Conservation (phyloP, 2,329 filamentous ascomycete genomes). For the Sclerotinia trifoliorum region DNA sequence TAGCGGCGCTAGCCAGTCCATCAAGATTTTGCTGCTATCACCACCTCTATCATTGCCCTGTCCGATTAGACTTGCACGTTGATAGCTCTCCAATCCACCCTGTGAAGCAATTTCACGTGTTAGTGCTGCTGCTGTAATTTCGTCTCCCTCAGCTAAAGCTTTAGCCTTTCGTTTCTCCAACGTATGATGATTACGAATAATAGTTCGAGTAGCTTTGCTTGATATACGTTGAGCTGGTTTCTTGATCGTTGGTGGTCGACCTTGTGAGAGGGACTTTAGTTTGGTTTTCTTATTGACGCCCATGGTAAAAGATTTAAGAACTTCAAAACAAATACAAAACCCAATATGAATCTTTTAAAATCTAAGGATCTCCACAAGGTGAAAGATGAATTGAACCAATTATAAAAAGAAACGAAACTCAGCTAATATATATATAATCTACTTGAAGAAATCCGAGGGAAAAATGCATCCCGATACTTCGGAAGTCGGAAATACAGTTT, state of each 20-base stretch:
- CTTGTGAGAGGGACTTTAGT: constrained; percentile 49
- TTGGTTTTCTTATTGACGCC: constrained; percentile 45
- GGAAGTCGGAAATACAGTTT: background rate
- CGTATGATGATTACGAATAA: constrained; percentile 66
- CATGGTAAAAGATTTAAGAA: constrained; percentile 42
- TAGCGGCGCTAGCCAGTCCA: constrained; percentile 57
- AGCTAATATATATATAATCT: background rate
- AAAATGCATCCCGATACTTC: constrained; percentile 1
- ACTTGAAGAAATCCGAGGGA: background rate
- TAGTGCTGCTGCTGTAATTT: constrained; percentile 47
- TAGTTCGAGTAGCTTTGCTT: constrained; percentile 59
- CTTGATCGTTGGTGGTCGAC: constrained; percentile 52
- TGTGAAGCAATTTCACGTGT: constrained; percentile 54
- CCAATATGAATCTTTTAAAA: background rate
- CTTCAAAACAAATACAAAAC: background rate
- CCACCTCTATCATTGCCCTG: constrained; percentile 65
- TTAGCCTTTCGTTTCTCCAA: constrained; percentile 61
- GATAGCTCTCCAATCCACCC: constrained; percentile 63
- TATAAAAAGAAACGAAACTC: background rate
- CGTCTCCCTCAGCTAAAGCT: constrained; percentile 55
- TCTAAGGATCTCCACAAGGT: constrained; percentile 8
- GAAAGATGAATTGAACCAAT: too few species aligned
- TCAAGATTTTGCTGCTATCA: constrained; percentile 62
- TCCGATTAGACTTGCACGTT: constrained; percentile 66
- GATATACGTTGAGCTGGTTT: constrained; percentile 58